Evolutionary conservation across 2,329 filamentous ascomycete species (phyloP).

Genomic region (Penicillium olsonii): DNA sequence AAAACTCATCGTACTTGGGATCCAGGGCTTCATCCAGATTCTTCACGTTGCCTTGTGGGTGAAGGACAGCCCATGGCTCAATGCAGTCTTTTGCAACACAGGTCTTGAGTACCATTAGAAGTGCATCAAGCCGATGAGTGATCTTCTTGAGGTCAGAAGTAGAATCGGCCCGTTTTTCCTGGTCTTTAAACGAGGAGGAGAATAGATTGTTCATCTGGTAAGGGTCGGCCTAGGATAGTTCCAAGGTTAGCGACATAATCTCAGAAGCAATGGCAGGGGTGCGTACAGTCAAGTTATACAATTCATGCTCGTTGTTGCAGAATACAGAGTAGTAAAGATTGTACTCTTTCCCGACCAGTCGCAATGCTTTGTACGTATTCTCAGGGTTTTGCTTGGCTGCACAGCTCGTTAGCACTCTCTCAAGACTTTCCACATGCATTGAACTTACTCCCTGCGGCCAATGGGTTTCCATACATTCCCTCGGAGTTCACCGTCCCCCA

Average conservation of each 20-base stretch:
- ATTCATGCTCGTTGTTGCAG: constrained; percentile 37
- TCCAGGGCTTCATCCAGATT: constrained; percentile 24
- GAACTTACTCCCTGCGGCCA: too few species aligned
- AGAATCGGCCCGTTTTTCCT: too few species aligned
- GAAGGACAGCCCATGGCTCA: constrained; percentile 25
- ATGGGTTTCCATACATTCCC: too few species aligned
- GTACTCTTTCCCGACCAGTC: constrained; percentile 27
- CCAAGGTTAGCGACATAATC: too few species aligned
- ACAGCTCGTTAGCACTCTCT: not conserved
- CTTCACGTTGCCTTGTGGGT: constrained; percentile 21
- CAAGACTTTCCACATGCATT: too few species aligned
- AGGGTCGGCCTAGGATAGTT: too few species aligned
- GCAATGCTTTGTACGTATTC: constrained; percentile 6
- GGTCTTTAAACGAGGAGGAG: too few species aligned
- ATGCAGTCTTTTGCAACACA: constrained; percentile 23
- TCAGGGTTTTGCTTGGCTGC: not conserved
- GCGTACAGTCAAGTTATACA: constrained; percentile 26
- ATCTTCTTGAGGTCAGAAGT: constrained; percentile 7
- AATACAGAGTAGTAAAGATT: constrained; percentile 39
- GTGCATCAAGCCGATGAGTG: constrained; percentile 23
- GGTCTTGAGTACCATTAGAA: constrained; percentile 29
- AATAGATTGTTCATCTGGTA: too few species aligned
- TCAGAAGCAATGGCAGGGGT: too few species aligned
- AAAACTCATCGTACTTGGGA: constrained; percentile 23
- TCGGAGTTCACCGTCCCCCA: too few species aligned